A percentile compares a stretch with the other conserved stretches of the same genome.
These are phyloP conservation scores for Taphrina flavorubra DNA, from an alignment of 1,139 yeast genomes.

Conservation along the genomic window DNA sequence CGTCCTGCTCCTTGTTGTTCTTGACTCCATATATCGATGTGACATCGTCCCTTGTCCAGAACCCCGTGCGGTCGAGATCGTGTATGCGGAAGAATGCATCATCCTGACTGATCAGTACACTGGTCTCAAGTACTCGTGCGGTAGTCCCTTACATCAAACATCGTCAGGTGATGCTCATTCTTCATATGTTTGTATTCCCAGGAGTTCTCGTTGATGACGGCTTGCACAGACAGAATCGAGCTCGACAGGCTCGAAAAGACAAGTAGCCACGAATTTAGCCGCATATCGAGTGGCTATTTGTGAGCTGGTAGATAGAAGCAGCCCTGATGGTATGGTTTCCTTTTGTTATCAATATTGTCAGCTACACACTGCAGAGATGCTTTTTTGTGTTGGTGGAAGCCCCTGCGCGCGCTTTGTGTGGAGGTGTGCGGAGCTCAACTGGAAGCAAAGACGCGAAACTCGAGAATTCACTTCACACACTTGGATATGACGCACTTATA, in stretches of 20 bases:
- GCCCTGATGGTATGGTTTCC: too few species aligned
- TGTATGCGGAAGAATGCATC: conserved; percentile 72
- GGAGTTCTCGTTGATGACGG: conserved; percentile 17
- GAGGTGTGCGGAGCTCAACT: conserved; percentile 2
- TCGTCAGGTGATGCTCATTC: conserved; percentile 36
- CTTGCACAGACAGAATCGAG: background rate
- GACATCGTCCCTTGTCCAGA: conserved; percentile 63
- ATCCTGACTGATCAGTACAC: conserved; percentile 12
- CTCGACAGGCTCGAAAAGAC: background rate
- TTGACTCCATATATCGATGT: conserved; percentile 78
- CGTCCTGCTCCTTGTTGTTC: conserved; percentile 53
- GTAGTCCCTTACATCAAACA: conserved; percentile 21
- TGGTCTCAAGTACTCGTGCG: background rate
- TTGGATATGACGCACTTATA: background rate
- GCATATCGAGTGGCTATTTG: background rate
- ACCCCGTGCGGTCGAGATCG: conserved; percentile 62
- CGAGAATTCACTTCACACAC: background rate
- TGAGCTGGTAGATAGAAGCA: too few species aligned
- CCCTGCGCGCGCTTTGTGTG: conserved; percentile 5
- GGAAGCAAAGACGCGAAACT: background rate
- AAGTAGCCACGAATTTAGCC: background rate
- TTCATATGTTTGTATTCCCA: conserved; percentile 41
- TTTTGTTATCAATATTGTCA: too few species aligned
- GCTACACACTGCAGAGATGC: background rate
- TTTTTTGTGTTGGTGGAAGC: background rate